phyloP scores from a whole-genome alignment of 768 basidiomycete genomes.

The Neoboletus subvelutipes region DNA sequence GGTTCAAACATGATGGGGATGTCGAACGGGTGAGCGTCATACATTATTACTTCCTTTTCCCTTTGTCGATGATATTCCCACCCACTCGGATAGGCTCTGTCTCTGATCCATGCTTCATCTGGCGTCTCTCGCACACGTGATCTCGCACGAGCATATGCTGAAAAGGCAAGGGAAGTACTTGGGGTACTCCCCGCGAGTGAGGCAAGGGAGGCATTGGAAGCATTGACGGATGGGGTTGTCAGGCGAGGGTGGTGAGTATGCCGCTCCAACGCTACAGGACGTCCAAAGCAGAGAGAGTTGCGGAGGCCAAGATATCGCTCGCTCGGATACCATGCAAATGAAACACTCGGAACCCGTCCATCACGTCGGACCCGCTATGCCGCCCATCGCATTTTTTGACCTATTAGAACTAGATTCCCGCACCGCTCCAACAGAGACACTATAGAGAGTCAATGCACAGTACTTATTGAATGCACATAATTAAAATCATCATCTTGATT shows the following conservation, averaged over 20 bases:
- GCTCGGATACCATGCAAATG: conserved; percentile 4
- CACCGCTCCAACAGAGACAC: not conserved
- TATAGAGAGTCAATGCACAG: not conserved
- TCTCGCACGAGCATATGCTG: conserved; percentile 74
- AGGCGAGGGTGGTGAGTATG: conserved; percentile 49
- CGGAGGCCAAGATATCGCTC: not conserved
- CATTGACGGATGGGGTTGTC: conserved; percentile 66
- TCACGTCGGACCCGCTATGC: not conserved
- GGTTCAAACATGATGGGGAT: conserved; percentile 77
- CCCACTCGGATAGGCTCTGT: conserved; percentile 50
- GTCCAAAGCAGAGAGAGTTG: not conserved
- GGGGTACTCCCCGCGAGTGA: conserved; percentile 76
- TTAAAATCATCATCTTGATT: not conserved
- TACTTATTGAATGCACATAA: conserved; percentile 4
- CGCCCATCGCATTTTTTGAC: not conserved
- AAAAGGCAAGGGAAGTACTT: conserved; percentile 72
- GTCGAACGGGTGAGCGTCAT: conserved; percentile 61
- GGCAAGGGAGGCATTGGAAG: conserved; percentile 72
- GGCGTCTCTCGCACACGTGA: conserved; percentile 77
- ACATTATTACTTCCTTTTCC: not conserved
- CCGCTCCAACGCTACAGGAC: not conserved
- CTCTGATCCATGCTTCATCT: conserved; percentile 57
- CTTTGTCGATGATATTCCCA: not conserved
- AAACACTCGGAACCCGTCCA: not conserved
- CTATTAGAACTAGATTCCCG: not conserved